Conservation (phyloP, 306 rosid species). For the Nissolia schottii region DNA sequence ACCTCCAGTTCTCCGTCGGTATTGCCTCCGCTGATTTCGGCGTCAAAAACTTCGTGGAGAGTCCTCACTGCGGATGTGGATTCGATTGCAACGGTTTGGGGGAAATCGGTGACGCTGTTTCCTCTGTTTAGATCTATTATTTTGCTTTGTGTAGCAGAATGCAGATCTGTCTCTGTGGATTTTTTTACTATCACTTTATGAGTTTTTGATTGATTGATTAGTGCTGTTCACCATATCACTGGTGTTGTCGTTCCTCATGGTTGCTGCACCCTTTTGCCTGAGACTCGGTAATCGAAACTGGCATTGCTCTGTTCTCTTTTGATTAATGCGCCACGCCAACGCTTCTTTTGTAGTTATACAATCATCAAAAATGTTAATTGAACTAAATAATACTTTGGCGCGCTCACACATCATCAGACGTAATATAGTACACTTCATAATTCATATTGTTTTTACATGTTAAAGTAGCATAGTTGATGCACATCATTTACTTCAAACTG, state of each 20-base stretch:
- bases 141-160: background rate
- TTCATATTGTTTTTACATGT: no score
- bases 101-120: background rate
- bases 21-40: conserved; percentile 39
- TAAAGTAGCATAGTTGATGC: background rate
- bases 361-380: no score
- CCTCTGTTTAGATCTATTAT: conserved; percentile 17
- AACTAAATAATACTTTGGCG: no score
- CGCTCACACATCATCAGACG: no score
- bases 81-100: conserved; percentile 10
- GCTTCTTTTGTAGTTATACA: no score
- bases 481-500: background rate
- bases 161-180: background rate
- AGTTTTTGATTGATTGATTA: background rate
- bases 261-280: background rate
- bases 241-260: background rate
- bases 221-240: background rate
- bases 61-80: conserved; percentile 71
- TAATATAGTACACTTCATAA: no score
- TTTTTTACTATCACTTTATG: background rate
- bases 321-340: no score
- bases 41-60: conserved; percentile 35
- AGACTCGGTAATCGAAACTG: no score
- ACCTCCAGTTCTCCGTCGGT: conserved; percentile 48
- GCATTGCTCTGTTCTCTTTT: no score